These are phyloP conservation scores for Floccularia luteovirens DNA, from an alignment of 768 basidiomycete genomes.

Conservation along the genomic window DNA sequence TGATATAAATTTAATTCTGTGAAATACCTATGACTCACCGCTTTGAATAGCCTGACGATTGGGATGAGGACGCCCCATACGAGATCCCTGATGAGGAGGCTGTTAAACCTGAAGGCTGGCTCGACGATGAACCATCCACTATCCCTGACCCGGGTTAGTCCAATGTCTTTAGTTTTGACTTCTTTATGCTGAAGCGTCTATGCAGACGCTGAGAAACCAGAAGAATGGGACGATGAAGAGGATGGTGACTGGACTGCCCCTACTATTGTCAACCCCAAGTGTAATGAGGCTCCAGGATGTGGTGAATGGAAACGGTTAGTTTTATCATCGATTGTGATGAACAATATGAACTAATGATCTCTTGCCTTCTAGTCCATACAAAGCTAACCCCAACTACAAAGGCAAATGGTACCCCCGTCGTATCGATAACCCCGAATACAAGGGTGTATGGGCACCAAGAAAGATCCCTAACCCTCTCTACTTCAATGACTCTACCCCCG, in stretches of 20 bases:
- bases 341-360: neutral
- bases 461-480: conserved; percentile 87
- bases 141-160: conserved; percentile 81
- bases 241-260: conserved; percentile 98
- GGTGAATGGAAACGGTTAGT: conserved; percentile 86
- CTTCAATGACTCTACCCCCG: conserved; percentile 83
- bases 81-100: conserved; percentile 87
- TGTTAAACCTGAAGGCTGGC: conserved; percentile 90
- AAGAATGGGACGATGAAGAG: conserved; percentile 99
- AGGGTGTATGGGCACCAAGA: conserved; percentile 87
- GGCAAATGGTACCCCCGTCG: conserved; percentile 95
- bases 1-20: neutral
- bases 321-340: neutral
- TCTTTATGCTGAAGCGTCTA: neutral
- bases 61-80: conserved; percentile 96
- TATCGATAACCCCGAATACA: conserved; percentile 97
- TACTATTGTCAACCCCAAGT: conserved; percentile 83
- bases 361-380: conserved; percentile 53
- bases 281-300: conserved; percentile 85
- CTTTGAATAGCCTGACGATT: conserved; percentile 70
- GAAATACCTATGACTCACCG: conserved; percentile 1
- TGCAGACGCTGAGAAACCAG: conserved; percentile 84
- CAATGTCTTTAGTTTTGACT: neutral
- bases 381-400: conserved; percentile 92
- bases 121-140: conserved; percentile 74